These are phyloP conservation scores for Cinchona pubescens DNA, from an alignment of 257 asterid species.

Conservation along the genomic window DNA sequence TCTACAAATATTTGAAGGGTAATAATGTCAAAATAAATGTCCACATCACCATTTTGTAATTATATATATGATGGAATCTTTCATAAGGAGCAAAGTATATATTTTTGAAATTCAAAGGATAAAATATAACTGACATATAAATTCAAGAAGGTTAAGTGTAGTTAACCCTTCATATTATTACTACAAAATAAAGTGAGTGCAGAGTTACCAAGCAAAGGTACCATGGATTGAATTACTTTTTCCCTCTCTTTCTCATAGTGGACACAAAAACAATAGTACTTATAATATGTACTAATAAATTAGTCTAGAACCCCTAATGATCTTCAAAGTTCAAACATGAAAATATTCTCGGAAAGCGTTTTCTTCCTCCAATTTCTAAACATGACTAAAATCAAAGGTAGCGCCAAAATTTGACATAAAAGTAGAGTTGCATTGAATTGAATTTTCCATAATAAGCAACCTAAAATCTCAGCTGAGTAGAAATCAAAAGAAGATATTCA, in stretches of 20 bases:
- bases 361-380: slow-evolving; percentile 2
- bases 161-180: too few species aligned
- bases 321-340: neutral
- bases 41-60: too few species aligned
- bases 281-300: neutral
- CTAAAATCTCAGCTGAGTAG: neutral
- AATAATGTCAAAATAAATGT: too few species aligned
- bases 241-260: neutral
- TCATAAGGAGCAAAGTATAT: too few species aligned
- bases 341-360: neutral
- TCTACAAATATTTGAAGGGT: too few species aligned
- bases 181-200: too few species aligned
- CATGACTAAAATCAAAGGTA: neutral
- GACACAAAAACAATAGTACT: neutral
- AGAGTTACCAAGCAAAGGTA: neutral
- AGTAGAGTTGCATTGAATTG: neutral
- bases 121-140: too few species aligned
- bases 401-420: neutral
- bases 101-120: too few species aligned
- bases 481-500: neutral
- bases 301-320: neutral
- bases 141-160: too few species aligned
- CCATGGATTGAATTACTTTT: neutral
- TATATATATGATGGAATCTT: too few species aligned
- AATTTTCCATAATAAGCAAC: slow-evolving; percentile 6